These are phyloP conservation scores for Xylaria sp. DNA, from an alignment of 2,329 filamentous ascomycete species.

Conservation along the genomic window DNA sequence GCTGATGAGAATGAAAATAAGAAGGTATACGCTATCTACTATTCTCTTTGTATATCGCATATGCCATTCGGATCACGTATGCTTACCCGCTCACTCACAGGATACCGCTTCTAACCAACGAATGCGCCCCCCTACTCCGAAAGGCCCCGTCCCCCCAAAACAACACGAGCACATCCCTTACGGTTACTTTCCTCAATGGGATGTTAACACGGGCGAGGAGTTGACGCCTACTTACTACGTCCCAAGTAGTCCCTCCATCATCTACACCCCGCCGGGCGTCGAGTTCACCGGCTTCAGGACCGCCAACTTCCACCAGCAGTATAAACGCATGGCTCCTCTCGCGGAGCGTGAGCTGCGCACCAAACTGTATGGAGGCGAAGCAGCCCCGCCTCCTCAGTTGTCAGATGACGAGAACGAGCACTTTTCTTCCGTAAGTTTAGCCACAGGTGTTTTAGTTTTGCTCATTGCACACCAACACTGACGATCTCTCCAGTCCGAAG, in stretches of 20 bases:
- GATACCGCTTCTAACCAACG: slow-evolving; percentile 25
- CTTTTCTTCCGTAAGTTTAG: slow-evolving; percentile 41
- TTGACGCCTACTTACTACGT: slow-evolving; percentile 44
- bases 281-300: slow-evolving; percentile 29
- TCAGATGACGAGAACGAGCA: slow-evolving; percentile 32
- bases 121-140: slow-evolving; percentile 40
- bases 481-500: slow-evolving; percentile 36
- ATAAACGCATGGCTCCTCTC: slow-evolving; percentile 49
- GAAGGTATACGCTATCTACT: slow-evolving; percentile 49
- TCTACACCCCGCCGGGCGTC: slow-evolving; percentile 43
- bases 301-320: slow-evolving; percentile 42
- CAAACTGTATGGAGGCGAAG: slow-evolving; percentile 32
- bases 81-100: slow-evolving; percentile 4
- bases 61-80: neutral
- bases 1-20: slow-evolving; percentile 32
- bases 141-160: slow-evolving; percentile 13
- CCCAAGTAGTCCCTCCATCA: slow-evolving; percentile 42
- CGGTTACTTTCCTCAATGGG: slow-evolving; percentile 40
- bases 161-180: neutral
- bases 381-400: neutral
- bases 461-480: slow-evolving; percentile 1
- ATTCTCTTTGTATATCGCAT: no score
- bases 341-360: slow-evolving; percentile 41
- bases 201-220: slow-evolving; percentile 42
- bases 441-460: neutral